Evolutionary conservation across 805 yeast species (phyloP).

Genomic region (Cephaloascus fragrans): DNA sequence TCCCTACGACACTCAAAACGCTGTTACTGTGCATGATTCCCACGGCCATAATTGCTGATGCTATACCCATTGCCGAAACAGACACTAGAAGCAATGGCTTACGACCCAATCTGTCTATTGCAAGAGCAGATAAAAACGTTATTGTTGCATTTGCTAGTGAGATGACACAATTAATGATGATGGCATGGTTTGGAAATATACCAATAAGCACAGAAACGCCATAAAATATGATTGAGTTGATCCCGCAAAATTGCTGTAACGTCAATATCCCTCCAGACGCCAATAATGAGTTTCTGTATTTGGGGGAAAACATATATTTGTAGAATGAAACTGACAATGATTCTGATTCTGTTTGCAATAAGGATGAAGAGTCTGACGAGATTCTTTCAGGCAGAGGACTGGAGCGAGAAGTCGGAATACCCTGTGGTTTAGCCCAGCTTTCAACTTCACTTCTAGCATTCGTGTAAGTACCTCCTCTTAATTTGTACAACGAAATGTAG

Average conservation of each 20-base stretch:
- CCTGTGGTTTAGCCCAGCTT: slow-evolving; percentile 16
- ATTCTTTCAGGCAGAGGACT: no score
- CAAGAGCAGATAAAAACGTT: slow-evolving; percentile 63
- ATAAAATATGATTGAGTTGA: slow-evolving; percentile 85
- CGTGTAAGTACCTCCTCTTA: slow-evolving; percentile 29
- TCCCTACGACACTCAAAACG: slow-evolving; percentile 46
- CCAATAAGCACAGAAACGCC: slow-evolving; percentile 79
- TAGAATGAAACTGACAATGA: slow-evolving; percentile 14
- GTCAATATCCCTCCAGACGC: slow-evolving; percentile 66
- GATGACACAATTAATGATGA: slow-evolving; percentile 63
- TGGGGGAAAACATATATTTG: slow-evolving; percentile 39
- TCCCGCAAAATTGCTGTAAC: slow-evolving; percentile 89
- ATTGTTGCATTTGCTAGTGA: slow-evolving; percentile 67
- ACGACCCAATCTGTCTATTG: slow-evolving; percentile 72
- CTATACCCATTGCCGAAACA: slow-evolving; percentile 55
- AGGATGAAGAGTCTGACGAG: slow-evolving; percentile 8
- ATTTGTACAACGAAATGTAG: slow-evolving; percentile 19
- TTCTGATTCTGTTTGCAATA: slow-evolving; percentile 12
- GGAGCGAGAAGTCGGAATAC: background rate
- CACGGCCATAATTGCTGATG: slow-evolving; percentile 52
- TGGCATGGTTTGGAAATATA: slow-evolving; percentile 63
- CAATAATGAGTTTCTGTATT: slow-evolving; percentile 46
- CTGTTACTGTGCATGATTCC: slow-evolving; percentile 49
- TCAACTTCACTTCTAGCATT: slow-evolving; percentile 24
- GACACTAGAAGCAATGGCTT: slow-evolving; percentile 63